Conservation (phyloP, 2,329 filamentous ascomycete species). For the Fusarium falciforme region DNA sequence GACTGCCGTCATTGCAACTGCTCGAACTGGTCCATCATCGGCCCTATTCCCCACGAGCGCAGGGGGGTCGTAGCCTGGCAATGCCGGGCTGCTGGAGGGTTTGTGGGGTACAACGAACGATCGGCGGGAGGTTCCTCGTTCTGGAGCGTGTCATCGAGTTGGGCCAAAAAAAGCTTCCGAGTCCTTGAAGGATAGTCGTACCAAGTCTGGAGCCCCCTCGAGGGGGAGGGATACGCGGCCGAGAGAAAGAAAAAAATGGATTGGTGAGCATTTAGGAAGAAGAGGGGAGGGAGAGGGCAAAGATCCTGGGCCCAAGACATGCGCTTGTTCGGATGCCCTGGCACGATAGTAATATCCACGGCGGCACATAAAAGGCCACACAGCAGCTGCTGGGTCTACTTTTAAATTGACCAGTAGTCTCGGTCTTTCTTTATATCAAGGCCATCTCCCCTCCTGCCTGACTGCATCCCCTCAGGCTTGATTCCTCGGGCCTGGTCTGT, state of each 20-base stretch:
- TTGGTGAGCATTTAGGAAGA: background rate
- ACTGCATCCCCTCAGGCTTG: background rate
- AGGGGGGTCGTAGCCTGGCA: slow-evolving; percentile 7
- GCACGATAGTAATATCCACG: background rate
- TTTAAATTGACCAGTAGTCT: background rate
- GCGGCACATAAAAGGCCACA: slow-evolving; percentile 9
- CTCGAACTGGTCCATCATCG: slow-evolving; percentile 18
- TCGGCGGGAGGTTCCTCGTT: background rate
- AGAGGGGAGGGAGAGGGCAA: background rate
- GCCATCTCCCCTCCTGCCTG: background rate
- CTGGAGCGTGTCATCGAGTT: background rate
- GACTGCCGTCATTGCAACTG: background rate
- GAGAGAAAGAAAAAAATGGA: background rate
- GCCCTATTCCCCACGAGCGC: slow-evolving; percentile 38
- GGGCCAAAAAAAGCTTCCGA: background rate
- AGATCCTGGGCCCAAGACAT: background rate
- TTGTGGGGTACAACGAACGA: slow-evolving; percentile 27
- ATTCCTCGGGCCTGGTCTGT: background rate
- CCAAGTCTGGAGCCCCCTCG: background rate
- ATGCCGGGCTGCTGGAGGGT: slow-evolving; percentile 12
- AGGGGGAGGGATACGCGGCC: background rate
- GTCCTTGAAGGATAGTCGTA: background rate
- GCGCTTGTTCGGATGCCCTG: background rate
- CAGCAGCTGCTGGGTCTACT: slow-evolving; percentile 3
- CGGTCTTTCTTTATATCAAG: slow-evolving; percentile 12